These are phyloP conservation scores for Aspergillus amoenus DNA, from an alignment of 2,329 filamentous ascomycete species.

Conservation along the genomic window DNA sequence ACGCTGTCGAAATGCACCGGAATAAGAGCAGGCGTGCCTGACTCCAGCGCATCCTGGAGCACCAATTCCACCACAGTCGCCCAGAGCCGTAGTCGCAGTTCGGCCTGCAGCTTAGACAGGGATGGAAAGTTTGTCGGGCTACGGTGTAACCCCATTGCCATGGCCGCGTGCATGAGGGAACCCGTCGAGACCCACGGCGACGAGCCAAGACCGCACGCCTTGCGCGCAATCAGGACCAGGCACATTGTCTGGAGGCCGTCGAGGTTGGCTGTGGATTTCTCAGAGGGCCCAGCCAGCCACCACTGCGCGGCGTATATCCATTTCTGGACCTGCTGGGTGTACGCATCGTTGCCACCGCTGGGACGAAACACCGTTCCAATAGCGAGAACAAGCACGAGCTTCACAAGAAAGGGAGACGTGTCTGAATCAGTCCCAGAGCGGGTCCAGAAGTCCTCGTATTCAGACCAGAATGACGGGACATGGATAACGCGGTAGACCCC, in stretches of 20 bases:
- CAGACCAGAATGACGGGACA: conserved; percentile 32
- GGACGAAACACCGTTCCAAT: conserved; percentile 31
- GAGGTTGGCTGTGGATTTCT: conserved; percentile 29
- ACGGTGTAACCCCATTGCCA: conserved; percentile 31
- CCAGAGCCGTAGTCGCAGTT: conserved; percentile 19
- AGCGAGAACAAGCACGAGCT: conserved; percentile 32
- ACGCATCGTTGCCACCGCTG: conserved; percentile 12
- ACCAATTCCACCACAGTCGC: conserved; percentile 19
- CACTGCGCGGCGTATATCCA: conserved; percentile 37
- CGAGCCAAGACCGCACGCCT: conserved; percentile 26
- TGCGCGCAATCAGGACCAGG: conserved; percentile 32
- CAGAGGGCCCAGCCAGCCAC: conserved; percentile 37
- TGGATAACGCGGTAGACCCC: conserved; percentile 34
- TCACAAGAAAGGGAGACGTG: conserved; percentile 23
- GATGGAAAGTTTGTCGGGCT: conserved; percentile 23
- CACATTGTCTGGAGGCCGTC: conserved; percentile 37
- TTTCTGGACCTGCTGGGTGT: conserved; percentile 13
- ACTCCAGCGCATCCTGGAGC: conserved; percentile 16
- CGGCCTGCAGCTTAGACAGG: conserved; percentile 17
- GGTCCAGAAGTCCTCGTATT: conserved; percentile 31
- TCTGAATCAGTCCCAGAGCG: conserved; percentile 23
- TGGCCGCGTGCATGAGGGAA: conserved; percentile 23
- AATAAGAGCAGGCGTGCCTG: conserved; percentile 7
- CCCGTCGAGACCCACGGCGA: conserved; percentile 22
- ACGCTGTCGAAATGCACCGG: conserved; percentile 8